Percentiles rank a stretch among this genome's conserved stretches.
Conservation (phyloP, 805 yeast species). For the Yamadazyma phyllophila region DNA sequence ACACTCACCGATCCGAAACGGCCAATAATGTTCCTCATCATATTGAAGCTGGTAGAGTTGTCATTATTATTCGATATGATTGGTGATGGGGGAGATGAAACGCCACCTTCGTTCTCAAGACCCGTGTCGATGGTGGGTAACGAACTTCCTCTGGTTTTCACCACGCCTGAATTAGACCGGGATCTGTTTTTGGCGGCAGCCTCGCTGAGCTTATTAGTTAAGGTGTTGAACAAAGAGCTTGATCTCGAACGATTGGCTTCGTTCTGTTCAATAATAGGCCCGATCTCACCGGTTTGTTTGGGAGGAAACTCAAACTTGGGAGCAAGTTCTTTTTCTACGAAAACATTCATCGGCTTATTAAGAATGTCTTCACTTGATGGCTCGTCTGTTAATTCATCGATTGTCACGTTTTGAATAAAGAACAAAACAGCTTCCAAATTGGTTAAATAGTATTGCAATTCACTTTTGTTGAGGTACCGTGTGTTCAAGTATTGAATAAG, state of each 20-base stretch:
- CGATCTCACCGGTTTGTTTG: not conserved
- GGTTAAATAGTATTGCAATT: constrained; percentile 37
- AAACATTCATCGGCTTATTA: constrained; percentile 22
- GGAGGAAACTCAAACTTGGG: constrained; percentile 28
- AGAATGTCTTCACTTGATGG: constrained; percentile 15
- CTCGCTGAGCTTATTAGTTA: constrained; percentile 30
- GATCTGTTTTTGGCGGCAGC: constrained; percentile 29
- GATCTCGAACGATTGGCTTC: constrained; percentile 31
- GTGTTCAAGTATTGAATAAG: constrained; percentile 26
- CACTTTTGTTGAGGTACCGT: constrained; percentile 36
- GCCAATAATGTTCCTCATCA: constrained; percentile 37
- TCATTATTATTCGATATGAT: constrained; percentile 11
- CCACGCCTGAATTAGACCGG: constrained; percentile 24
- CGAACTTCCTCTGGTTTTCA: constrained; percentile 24
- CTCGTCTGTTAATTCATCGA: constrained; percentile 23
- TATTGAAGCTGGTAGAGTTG: constrained; percentile 23
- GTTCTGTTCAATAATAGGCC: not conserved
- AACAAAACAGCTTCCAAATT: constrained; percentile 42
- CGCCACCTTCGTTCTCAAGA: not conserved
- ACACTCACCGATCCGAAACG: constrained; percentile 31
- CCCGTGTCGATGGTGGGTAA: constrained; percentile 23
- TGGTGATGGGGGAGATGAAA: constrained; percentile 13
- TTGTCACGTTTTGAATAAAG: constrained; percentile 35
- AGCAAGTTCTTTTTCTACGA: constrained; percentile 30
- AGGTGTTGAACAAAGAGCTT: constrained; percentile 36